phyloP scores from a whole-genome alignment of 768 basidiomycete species.

The Tulasnella sp. region DNA sequence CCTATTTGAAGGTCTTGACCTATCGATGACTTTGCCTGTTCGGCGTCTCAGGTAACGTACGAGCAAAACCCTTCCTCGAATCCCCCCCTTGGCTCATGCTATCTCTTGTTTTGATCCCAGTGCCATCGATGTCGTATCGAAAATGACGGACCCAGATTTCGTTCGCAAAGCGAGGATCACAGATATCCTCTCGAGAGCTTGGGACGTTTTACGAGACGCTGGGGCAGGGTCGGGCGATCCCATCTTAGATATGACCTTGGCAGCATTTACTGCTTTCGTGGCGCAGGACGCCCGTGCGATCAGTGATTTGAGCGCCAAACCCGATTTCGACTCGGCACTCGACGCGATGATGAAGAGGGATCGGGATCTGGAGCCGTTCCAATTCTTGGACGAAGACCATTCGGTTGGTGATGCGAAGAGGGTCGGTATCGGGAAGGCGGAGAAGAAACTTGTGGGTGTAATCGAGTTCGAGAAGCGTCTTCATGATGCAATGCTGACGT shows the following conservation, averaged over 20 bases:
- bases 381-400: slow-evolving; percentile 5
- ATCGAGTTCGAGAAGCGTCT: background rate
- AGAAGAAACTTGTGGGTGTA: slow-evolving; percentile 43
- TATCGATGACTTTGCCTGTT: slow-evolving; percentile 38
- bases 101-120: slow-evolving; percentile 29
- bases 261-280: slow-evolving; percentile 52
- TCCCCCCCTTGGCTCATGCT: background rate
- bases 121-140: slow-evolving; percentile 64
- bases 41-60: slow-evolving; percentile 59
- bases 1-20: slow-evolving; percentile 67
- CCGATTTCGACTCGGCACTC: slow-evolving; percentile 24
- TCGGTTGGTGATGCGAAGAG: slow-evolving; percentile 31
- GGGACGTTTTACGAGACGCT: slow-evolving; percentile 51
- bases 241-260: slow-evolving; percentile 55
- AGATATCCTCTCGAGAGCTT: slow-evolving; percentile 58
- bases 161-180: slow-evolving; percentile 68
- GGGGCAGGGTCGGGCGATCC: slow-evolving; percentile 30
- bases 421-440: slow-evolving; percentile 46
- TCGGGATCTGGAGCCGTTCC: slow-evolving; percentile 27
- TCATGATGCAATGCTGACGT: slow-evolving; percentile 11
- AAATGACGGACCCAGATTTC: slow-evolving; percentile 64
- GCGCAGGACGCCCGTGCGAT: slow-evolving; percentile 49
- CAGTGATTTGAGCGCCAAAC: slow-evolving; percentile 35
- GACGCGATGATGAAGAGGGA: background rate
- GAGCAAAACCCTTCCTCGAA: background rate